phyloP scores from a whole-genome alignment of 2,329 filamentous ascomycete genomes.

The Cladosporium sp. region DNA sequence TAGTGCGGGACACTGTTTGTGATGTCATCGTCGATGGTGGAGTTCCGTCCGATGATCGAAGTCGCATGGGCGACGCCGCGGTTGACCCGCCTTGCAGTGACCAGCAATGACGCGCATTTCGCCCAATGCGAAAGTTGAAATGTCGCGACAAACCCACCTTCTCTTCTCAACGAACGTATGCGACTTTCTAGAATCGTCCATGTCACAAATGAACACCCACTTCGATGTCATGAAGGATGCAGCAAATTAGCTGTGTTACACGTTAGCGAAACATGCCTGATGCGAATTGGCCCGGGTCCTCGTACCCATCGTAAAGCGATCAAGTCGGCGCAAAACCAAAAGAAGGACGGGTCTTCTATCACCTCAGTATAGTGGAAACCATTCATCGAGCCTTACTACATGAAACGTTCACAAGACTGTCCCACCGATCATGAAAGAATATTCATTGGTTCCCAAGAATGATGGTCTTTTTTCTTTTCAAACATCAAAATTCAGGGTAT shows the following conservation, averaged over 20 bases:
- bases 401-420: no score
- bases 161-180: constrained; percentile 4
- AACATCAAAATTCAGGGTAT: no score
- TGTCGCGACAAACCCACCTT: neutral
- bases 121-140: constrained; percentile 6
- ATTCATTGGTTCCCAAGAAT: no score
- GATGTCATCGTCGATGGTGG: neutral
- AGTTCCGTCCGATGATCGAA: constrained; percentile 9
- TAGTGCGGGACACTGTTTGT: neutral
- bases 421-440: no score
- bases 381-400: no score
- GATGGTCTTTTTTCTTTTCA: no score
- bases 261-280: no score
- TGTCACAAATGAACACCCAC: neutral
- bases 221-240: neutral
- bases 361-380: no score
- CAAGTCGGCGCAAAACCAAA: no score
- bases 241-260: neutral
- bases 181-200: constrained; percentile 8
- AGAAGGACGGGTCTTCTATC: no score
- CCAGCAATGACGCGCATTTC: neutral
- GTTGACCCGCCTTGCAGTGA: neutral
- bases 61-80: constrained; percentile 2
- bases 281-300: no score
- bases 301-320: no score